Evolutionary conservation across 768 basidiomycete genomes (phyloP), one percentile per base, ranked within the genome.

Genomic region (Sarcodon aspratus): DNA sequence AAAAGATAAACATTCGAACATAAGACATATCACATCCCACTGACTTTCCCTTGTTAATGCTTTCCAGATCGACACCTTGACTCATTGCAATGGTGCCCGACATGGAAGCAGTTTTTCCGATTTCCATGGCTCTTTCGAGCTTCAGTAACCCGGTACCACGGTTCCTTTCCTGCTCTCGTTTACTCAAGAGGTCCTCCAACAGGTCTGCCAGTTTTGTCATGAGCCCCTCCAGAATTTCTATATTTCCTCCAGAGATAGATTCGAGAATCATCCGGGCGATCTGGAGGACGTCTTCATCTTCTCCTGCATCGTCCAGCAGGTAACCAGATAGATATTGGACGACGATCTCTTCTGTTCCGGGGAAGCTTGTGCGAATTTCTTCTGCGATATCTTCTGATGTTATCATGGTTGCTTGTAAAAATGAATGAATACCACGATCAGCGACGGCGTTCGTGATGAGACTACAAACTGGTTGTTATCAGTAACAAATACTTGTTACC

Each of bases 41-140:
- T 64, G 61, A 90, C 87, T 93, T 93, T 71, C 86, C 90, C 74
- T 94, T 93, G 68, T 91, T 92, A 48, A 91, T 89, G 36, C 86
- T 88, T 64, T 91, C 89, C 47, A 94, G 69, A 63, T 94, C 91
- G 36, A 93, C 88, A 11, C 87, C 87, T 53, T 90, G 86, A 0
- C 78, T 71, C 44, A 93, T 68, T 5, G 79, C 84, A 53, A 91
- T 84, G 7, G 89, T 91, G 50, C 67, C 84, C 31, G 86, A 89
- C 62, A 91, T 79, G 44, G 80, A 75, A 8, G 73, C 71, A 2
- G 80, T 66, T 65, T 86, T 88, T 69, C 85, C 87, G 76, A 93
- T 82, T 57, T 92, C 84, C 78, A 92, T 79, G 47, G 89, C 83
- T 63, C 82, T 85, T 64, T 92, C 91, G 52, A 92, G 66, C 60